Conservation (phyloP, 768 basidiomycete species). For the Boletus rubroflammeus region DNA sequence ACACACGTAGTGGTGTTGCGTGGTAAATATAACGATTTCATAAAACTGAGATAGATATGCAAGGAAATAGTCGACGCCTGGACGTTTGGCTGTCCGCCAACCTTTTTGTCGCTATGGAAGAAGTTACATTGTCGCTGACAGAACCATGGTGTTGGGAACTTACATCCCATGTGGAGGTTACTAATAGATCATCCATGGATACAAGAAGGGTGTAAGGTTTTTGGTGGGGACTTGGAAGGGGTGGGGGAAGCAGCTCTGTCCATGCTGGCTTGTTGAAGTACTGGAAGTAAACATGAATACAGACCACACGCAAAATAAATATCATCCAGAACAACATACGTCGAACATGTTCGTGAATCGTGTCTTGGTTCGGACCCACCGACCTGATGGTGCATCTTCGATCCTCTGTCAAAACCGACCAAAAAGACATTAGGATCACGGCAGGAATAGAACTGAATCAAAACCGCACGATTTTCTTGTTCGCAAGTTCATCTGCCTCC, state of each 20-base stretch:
- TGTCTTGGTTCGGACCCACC: slow-evolving; percentile 61
- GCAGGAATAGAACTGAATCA: not conserved
- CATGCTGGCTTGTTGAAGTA: slow-evolving; percentile 92
- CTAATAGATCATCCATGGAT: slow-evolving; percentile 87
- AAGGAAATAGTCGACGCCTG: slow-evolving; percentile 97
- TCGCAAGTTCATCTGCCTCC: slow-evolving; percentile 66
- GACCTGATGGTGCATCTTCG: slow-evolving; percentile 56
- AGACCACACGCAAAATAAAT: not conserved
- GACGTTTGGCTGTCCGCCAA: slow-evolving; percentile 97
- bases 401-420: slow-evolving; percentile 39
- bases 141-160: slow-evolving; percentile 32
- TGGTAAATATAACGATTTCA: slow-evolving; percentile 94
- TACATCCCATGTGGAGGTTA: slow-evolving; percentile 95
- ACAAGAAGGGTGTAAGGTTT: slow-evolving; percentile 91
- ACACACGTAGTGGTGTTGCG: slow-evolving; percentile 84
- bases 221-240: slow-evolving; percentile 74
- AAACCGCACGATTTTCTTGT: slow-evolving; percentile 55
- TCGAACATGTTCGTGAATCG: slow-evolving; percentile 67
- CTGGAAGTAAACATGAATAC: slow-evolving; percentile 35
- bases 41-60: slow-evolving; percentile 97
- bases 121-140: not conserved
- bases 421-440: not conserved
- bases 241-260: slow-evolving; percentile 87
- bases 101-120: slow-evolving; percentile 77
- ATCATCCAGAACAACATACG: slow-evolving; percentile 39